These are phyloP conservation scores for Yamadazyma triangularis DNA, from an alignment of 1,139 yeast genomes.

Conservation along the genomic window DNA sequence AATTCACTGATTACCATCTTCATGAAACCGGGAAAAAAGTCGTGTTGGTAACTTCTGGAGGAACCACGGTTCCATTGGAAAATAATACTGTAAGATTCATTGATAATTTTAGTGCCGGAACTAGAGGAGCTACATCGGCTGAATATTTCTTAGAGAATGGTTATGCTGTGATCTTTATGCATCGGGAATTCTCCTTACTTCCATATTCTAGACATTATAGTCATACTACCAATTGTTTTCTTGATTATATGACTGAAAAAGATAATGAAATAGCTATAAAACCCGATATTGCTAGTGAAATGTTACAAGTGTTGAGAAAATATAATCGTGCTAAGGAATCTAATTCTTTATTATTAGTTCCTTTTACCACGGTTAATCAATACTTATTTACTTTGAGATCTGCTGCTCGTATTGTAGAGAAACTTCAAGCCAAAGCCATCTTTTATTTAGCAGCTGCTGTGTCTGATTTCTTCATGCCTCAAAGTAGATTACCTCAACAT, in stretches of 20 bases:
- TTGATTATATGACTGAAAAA: conserved; percentile 70
- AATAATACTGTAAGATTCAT: conserved; percentile 94
- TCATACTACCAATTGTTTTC: conserved; percentile 77
- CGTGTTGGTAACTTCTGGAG: conserved; percentile 92
- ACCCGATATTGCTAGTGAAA: conserved; percentile 55
- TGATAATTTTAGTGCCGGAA: conserved; percentile 96
- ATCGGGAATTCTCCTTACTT: conserved; percentile 83
- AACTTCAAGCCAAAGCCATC: conserved; percentile 52
- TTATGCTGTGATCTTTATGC: conserved; percentile 88
- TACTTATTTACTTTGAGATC: conserved; percentile 77
- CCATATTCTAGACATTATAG: conserved; percentile 90
- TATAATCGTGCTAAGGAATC: conserved; percentile 58
- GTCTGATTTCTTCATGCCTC: conserved; percentile 90
- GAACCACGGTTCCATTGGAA: conserved; percentile 96
- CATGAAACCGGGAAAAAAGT: conserved; percentile 44
- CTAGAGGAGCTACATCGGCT: conserved; percentile 95
- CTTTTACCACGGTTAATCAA: conserved; percentile 94
- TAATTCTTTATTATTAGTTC: conserved; percentile 62
- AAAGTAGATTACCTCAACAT: conserved; percentile 81
- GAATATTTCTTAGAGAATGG: conserved; percentile 83
- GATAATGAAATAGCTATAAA: conserved; percentile 56
- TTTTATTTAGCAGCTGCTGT: conserved; percentile 97
- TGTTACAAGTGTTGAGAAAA: conserved; percentile 62
- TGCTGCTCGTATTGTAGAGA: conserved; percentile 57
- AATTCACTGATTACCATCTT: conserved; percentile 52